Percentiles rank a stretch among this genome's conserved stretches.
phyloP scores from a whole-genome alignment of 495 filamentous ascomycete species.

The Hypoxylon lienhwacheense region DNA sequence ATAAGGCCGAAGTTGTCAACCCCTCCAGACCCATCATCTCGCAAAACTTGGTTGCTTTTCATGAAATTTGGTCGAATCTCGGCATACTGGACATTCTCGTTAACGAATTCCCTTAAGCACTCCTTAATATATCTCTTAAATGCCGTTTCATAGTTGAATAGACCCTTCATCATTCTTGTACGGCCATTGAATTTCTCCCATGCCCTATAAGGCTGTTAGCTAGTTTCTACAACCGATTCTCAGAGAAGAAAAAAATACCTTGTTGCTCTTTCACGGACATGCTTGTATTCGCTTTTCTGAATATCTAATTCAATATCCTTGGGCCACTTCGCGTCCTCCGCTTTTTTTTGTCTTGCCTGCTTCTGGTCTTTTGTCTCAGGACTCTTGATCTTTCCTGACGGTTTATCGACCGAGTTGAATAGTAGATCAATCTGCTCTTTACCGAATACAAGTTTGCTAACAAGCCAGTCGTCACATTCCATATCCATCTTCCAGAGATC shows the following conservation, averaged over 20 bases:
- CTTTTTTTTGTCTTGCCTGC: constrained; percentile 13
- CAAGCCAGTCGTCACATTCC: constrained; percentile 47
- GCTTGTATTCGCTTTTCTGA: constrained; percentile 21
- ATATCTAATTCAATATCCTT: constrained; percentile 21
- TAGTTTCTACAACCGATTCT: background rate
- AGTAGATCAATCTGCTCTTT: constrained; percentile 48
- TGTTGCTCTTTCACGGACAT: constrained; percentile 24
- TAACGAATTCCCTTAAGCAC: constrained; percentile 53
- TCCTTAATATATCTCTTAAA: constrained; percentile 51
- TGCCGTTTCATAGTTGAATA: constrained; percentile 59
- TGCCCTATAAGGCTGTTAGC: constrained; percentile 42
- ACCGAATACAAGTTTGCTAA: constrained; percentile 53
- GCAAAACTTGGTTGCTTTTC: constrained; percentile 54
- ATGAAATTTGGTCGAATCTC: constrained; percentile 62
- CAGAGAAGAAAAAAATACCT: constrained; percentile 11
- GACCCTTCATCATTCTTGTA: constrained; percentile 62
- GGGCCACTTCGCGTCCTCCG: constrained; percentile 18
- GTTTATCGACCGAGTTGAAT: constrained; percentile 9
- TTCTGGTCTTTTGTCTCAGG: constrained; percentile 19
- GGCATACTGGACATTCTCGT: constrained; percentile 60
- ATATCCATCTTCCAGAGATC: constrained; percentile 22
- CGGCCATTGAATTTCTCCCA: constrained; percentile 59
- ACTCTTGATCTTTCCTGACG: background rate
- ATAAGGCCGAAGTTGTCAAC: constrained; percentile 54
- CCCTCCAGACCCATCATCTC: constrained; percentile 45